Base-by-base conservation (phyloP, 1,139 yeast species). In the Wickerhamiella infanticola region DNA sequence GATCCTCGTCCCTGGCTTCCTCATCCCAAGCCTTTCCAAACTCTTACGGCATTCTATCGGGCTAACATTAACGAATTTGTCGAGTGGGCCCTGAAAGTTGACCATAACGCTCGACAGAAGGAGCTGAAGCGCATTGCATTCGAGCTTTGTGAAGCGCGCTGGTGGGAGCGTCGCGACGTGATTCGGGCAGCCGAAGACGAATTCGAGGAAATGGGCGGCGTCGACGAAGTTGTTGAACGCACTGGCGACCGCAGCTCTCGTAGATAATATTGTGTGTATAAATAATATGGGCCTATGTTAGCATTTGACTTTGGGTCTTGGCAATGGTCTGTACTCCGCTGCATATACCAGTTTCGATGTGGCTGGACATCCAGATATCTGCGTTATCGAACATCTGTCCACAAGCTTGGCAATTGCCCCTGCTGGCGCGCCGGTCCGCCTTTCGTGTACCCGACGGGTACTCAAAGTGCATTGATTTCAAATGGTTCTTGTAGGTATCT, bases 161-260 rank as follows among this genome's bases (percentile, higher is more conserved):
- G 95, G 93, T 90, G 97, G 97, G 97, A 90, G 61, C 81, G 97
- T 67, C 79, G 97, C 66, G 97, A 90, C 59, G 93, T 81, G 56
- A 79, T 88, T 25, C 79, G 94, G 58, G 72, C 77, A 38, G 83
- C 85, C 42, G 98, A 90, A 64, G 97, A 88, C 56, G 76, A 77
- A 58, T 66, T 84, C 59, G 97, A 88, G 63, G 95, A 85, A 54
- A 60, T 82, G 62, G 94, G 95, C 45, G 96, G 95, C 48, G 90
- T 86, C 50, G 94, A 84, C 25, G 94, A 84, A 51, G 79, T 88
- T 39, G 67, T 90, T n/a, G 95, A 86, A 58, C 76, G 75, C 3
- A 25, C 44, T 1, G 39, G 43, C 3, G 47, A 40, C 18, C 29
- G 50, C 1, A 43, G 45, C 4, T 38, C 44, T 9, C 29, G 40